These are phyloP conservation scores for Scorias spongiosa DNA, from an alignment of 2,329 filamentous ascomycete genomes.

Conservation along the genomic window DNA sequence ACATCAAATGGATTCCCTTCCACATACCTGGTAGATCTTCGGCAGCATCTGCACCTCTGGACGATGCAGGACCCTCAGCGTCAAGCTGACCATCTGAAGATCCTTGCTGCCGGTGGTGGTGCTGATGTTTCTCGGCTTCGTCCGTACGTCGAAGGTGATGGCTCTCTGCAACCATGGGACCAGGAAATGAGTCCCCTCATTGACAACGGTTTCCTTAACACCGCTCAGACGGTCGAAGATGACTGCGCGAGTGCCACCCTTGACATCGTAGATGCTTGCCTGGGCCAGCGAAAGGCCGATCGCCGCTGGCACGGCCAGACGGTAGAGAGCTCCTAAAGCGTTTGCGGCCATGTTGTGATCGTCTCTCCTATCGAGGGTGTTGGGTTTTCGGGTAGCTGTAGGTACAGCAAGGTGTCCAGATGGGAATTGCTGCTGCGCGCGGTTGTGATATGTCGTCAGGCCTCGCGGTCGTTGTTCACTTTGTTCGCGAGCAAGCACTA, in stretches of 20 bases:
- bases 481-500: too few species aligned
- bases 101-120: conserved; percentile 98
- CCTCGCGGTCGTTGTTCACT: background rate
- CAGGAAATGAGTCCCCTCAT: conserved; percentile 94
- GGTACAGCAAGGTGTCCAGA: background rate
- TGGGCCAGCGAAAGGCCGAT: conserved; percentile 53
- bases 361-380: background rate
- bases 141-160: conserved; percentile 93
- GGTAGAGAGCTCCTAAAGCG: conserved; percentile 47
- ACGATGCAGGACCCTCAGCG: conserved; percentile 82
- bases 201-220: conserved; percentile 83
- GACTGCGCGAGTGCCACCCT: conserved; percentile 83
- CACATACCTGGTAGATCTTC: conserved; percentile 88
- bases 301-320: conserved; percentile 57
- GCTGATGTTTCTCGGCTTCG: conserved; percentile 91
- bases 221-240: conserved; percentile 92
- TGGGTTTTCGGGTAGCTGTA: background rate
- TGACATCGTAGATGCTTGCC: conserved; percentile 89
- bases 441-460: background rate
- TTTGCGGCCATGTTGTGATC: conserved; percentile 23
- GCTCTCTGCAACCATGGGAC: conserved; percentile 90
- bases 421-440: background rate
- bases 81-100: conserved; percentile 98
- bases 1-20: too few species aligned
- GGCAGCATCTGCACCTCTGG: conserved; percentile 85